Conservation (phyloP, 2,329 filamentous ascomycete genomes). For the Graphiopsis chlorocephala region DNA sequence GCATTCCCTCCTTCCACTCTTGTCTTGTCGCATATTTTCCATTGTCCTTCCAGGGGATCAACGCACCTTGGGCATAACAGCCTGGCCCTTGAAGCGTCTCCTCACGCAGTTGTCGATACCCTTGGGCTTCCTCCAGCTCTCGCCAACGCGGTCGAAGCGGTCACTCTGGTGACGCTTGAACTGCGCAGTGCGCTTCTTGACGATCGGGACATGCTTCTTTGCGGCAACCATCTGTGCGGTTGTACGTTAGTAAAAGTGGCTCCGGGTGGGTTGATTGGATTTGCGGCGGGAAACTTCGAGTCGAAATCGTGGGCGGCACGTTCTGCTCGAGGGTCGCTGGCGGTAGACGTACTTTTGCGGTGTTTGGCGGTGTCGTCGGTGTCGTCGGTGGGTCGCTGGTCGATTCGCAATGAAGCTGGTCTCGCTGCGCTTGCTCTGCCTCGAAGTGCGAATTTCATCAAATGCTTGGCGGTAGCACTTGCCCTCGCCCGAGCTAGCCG, state of each 20-base stretch:
- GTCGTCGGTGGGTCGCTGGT: constrained; percentile 17
- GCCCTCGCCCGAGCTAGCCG: background rate
- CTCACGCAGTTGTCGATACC: constrained; percentile 99
- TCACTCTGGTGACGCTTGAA: constrained; percentile 98
- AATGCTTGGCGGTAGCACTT: background rate
- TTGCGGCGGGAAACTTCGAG: constrained; percentile 4
- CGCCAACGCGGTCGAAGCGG: constrained; percentile 86
- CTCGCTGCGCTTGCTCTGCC: background rate
- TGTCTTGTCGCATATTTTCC: constrained; percentile 14
- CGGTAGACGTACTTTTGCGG: constrained; percentile 15
- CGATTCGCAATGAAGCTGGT: constrained; percentile 10
- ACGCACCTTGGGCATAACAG: constrained; percentile 96
- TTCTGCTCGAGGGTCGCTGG: constrained; percentile 10
- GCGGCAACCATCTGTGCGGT: constrained; percentile 84
- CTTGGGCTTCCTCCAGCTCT: constrained; percentile 99
- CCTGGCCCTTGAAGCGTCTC: constrained; percentile 93
- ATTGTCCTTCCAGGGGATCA: constrained; percentile 17
- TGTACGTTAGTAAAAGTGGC: constrained; percentile 15
- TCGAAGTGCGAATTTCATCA: background rate
- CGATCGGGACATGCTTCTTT: constrained; percentile 99
- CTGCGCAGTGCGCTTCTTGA: constrained; percentile 99
- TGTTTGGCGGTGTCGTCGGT: constrained; percentile 15
- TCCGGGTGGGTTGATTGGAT: background rate
- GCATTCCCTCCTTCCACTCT: background rate
- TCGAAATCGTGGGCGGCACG: constrained; percentile 13